phyloP scores from a whole-genome alignment of 1,284 basidiomycete species.

The Cutaneotrichosporon mucoides region DNA sequence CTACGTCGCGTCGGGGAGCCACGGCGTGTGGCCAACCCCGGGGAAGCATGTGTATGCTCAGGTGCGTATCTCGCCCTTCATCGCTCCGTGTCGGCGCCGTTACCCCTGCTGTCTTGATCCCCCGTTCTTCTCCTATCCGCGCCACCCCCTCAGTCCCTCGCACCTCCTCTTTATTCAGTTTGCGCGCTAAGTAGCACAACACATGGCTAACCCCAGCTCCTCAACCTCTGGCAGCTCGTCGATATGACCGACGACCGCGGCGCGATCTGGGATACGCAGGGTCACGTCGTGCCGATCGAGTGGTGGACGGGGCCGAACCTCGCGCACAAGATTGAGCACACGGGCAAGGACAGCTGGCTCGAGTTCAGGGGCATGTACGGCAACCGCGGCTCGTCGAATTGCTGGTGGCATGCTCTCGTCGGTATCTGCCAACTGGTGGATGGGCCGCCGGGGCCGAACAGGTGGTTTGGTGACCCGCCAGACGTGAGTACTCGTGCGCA shows the following conservation, averaged over 20 bases:
- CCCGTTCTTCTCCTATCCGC: too few relatives aligned
- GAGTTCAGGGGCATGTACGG: constrained; percentile 42
- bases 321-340: constrained; percentile 24
- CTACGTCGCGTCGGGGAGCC: constrained; percentile 41
- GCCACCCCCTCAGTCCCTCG: too few relatives aligned
- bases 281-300: constrained; percentile 32
- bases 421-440: constrained; percentile 41
- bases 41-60: constrained; percentile 44
- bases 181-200: background rate
- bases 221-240: constrained; percentile 35
- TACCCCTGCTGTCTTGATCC: too few relatives aligned
- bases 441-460: constrained; percentile 40
- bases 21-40: constrained; percentile 43
- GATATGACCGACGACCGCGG: constrained; percentile 43
- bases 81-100: too few relatives aligned
- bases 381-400: constrained; percentile 36
- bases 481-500: constrained; percentile 22
- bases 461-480: constrained; percentile 35
- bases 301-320: constrained; percentile 33
- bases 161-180: too few relatives aligned
- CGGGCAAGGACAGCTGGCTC: constrained; percentile 33
- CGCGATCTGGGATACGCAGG: constrained; percentile 43
- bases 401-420: constrained; percentile 40
- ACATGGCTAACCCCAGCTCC: constrained; percentile 24
- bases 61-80: constrained; percentile 10